phyloP scores from a whole-genome alignment of 495 filamentous ascomycete species.

The Copromyces sp. region DNA sequence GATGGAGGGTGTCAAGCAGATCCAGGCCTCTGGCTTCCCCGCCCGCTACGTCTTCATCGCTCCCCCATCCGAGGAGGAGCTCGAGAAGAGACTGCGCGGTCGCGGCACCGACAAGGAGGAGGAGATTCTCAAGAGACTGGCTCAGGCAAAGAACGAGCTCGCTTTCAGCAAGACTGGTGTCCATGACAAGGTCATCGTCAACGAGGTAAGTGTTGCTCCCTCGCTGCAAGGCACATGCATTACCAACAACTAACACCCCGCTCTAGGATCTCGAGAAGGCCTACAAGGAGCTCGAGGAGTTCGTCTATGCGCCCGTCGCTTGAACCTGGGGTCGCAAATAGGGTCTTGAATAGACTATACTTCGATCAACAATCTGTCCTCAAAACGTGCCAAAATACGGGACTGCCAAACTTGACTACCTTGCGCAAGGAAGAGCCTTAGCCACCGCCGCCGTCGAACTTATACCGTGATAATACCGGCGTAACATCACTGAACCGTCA shows the following conservation, averaged over 20 bases:
- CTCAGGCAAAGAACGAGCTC: slow-evolving; percentile 73
- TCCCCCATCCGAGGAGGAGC: slow-evolving; percentile 62
- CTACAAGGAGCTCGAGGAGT: slow-evolving; percentile 67
- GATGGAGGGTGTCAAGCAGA: slow-evolving; percentile 98
- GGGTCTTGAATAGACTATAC: slow-evolving; percentile 6
- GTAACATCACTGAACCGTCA: not conserved
- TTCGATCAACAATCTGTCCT: not conserved
- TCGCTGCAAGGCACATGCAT: not conserved
- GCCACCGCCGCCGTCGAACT: not conserved
- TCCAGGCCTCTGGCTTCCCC: slow-evolving; percentile 62
- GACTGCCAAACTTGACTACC: not conserved
- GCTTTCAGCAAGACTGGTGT: slow-evolving; percentile 66
- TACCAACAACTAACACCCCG: not conserved
- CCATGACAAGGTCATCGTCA: slow-evolving; percentile 81
- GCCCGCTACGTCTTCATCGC: slow-evolving; percentile 80
- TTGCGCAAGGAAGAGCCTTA: not conserved
- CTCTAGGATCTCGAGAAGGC: slow-evolving; percentile 61
- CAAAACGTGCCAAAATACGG: not conserved
- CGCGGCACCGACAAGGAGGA: slow-evolving; percentile 78
- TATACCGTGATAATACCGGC: not conserved
- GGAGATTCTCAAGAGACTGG: slow-evolving; percentile 59
- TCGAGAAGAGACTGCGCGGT: slow-evolving; percentile 70
- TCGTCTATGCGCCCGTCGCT: slow-evolving; percentile 31
- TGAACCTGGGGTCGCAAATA: not conserved
- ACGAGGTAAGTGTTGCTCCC: slow-evolving; percentile 43